These are phyloP conservation scores for Phytomonas francai DNA, from an alignment of 208 protist genomes.

Conservation along the genomic window DNA sequence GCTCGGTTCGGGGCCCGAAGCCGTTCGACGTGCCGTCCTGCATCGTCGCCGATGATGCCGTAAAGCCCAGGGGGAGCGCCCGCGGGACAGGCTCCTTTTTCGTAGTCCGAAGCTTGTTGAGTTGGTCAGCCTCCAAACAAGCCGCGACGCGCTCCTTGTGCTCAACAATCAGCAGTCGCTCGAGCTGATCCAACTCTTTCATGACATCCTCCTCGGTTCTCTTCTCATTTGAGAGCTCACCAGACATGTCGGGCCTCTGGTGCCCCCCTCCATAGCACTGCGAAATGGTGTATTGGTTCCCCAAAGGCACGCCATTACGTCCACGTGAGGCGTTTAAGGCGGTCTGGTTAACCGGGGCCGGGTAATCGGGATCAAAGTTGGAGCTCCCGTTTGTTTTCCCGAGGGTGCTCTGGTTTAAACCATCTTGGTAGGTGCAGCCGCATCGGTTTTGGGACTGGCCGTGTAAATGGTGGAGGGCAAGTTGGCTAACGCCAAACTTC, in stretches of 20 bases:
- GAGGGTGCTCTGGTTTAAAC: slow-evolving; percentile 14
- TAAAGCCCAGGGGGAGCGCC: slow-evolving; percentile 20
- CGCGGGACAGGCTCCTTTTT: slow-evolving; percentile 28
- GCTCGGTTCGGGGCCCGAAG: slow-evolving; percentile 9
- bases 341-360: slow-evolving; percentile 74
- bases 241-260: slow-evolving; percentile 10
- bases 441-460: slow-evolving; percentile 39
- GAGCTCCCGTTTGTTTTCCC: slow-evolving; percentile 11
- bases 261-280: slow-evolving; percentile 5
- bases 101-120: slow-evolving; percentile 25
- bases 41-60: not conserved
- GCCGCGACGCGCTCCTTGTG: slow-evolving; percentile 74
- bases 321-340: slow-evolving; percentile 71
- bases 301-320: slow-evolving; percentile 39
- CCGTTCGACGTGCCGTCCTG: slow-evolving; percentile 3
- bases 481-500: slow-evolving; percentile 53
- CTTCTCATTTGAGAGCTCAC: slow-evolving; percentile 33
- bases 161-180: slow-evolving; percentile 83
- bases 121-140: slow-evolving; percentile 47
- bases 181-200: slow-evolving; percentile 77
- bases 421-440: slow-evolving; percentile 44
- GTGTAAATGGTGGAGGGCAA: slow-evolving; percentile 16
- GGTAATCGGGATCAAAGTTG: slow-evolving; percentile 65
- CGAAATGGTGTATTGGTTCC: slow-evolving; percentile 44
- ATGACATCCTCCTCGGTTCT: slow-evolving; percentile 15